Evolutionary conservation across 2,329 filamentous ascomycete genomes (phyloP).

Genomic region (Pyrenophora teres): DNA sequence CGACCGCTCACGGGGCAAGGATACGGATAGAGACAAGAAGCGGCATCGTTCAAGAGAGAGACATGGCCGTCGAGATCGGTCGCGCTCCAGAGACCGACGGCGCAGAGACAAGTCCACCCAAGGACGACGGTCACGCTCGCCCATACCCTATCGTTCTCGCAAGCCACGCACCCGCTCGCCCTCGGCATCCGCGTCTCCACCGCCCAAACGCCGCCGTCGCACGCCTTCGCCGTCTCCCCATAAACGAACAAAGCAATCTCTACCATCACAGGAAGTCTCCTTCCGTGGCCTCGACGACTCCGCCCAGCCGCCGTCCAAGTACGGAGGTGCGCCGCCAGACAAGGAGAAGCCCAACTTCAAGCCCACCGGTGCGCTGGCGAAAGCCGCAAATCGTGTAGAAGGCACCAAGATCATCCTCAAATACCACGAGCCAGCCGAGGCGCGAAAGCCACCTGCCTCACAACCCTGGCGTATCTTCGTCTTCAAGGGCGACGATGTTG

Average conservation of each 20-base stretch:
- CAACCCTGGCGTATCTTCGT: conserved; percentile 89
- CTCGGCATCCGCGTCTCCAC: conserved; percentile 32
- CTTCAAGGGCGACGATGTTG: conserved; percentile 80
- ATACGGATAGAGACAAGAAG: conserved; percentile 21
- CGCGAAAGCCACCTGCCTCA: conserved; percentile 79
- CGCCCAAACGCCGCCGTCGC: conserved; percentile 43
- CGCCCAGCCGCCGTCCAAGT: conserved; percentile 35
- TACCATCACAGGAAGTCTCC: conserved; percentile 54
- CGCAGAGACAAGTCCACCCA: conserved; percentile 20
- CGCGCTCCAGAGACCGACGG: conserved; percentile 24
- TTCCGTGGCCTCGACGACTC: conserved; percentile 47
- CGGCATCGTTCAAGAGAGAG: conserved; percentile 25
- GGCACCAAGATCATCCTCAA: conserved; percentile 82
- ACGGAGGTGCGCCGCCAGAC: conserved; percentile 51
- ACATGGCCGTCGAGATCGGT: conserved; percentile 17
- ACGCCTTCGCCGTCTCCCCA: conserved; percentile 50
- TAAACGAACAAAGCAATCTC: conserved; percentile 49
- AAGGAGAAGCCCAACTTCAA: conserved; percentile 90
- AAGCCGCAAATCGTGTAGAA: conserved; percentile 81
- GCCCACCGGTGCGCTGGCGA: conserved; percentile 79
- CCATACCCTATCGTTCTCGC: conserved; percentile 28
- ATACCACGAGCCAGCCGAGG: conserved; percentile 94
- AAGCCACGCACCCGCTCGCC: conserved; percentile 34
- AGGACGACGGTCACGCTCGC: conserved; percentile 31
- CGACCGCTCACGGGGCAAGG: conserved; percentile 23